phyloP scores from a whole-genome alignment of 2,329 filamentous ascomycete genomes.

The Rutstroemia sp. region DNA sequence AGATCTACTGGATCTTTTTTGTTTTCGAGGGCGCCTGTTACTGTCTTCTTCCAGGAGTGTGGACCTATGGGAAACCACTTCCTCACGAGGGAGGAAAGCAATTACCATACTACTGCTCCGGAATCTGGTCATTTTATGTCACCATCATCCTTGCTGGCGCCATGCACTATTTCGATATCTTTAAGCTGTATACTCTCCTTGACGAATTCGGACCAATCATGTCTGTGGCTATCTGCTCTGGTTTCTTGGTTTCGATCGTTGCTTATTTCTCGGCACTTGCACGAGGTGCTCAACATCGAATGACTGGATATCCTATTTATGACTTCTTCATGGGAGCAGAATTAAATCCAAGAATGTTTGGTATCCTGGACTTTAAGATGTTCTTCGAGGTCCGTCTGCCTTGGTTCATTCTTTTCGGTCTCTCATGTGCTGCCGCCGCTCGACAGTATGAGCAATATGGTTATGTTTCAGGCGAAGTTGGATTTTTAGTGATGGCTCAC shows the following conservation, averaged over 20 bases:
- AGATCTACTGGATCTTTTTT: conserved; percentile 92
- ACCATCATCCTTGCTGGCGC: conserved; percentile 65
- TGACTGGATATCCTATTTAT: conserved; percentile 77
- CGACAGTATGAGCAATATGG: conserved; percentile 81
- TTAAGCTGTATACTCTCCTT: conserved; percentile 84
- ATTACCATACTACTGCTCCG: conserved; percentile 91
- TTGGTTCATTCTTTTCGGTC: conserved; percentile 83
- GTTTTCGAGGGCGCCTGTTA: conserved; percentile 79
- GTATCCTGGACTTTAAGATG: conserved; percentile 86
- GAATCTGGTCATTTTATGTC: conserved; percentile 76
- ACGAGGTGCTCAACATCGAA: conserved; percentile 80
- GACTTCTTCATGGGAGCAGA: conserved; percentile 91
- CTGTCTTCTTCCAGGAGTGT: conserved; percentile 78
- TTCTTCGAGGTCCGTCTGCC: conserved; percentile 90
- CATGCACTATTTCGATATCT: conserved; percentile 76
- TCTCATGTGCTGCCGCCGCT: conserved; percentile 68
- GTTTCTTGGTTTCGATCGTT: conserved; percentile 72
- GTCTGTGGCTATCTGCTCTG: conserved; percentile 86
- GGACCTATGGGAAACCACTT: conserved; percentile 80
- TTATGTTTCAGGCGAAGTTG: conserved; percentile 78
- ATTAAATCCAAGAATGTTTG: conserved; percentile 79
- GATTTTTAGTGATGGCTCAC: conserved; percentile 80
- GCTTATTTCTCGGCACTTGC: conserved; percentile 80
- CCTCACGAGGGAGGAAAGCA: conserved; percentile 76
- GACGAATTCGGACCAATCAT: conserved; percentile 93